Base-by-base conservation (phyloP, 2,329 filamentous ascomycete genomes). In the Cytospora leucostoma region DNA sequence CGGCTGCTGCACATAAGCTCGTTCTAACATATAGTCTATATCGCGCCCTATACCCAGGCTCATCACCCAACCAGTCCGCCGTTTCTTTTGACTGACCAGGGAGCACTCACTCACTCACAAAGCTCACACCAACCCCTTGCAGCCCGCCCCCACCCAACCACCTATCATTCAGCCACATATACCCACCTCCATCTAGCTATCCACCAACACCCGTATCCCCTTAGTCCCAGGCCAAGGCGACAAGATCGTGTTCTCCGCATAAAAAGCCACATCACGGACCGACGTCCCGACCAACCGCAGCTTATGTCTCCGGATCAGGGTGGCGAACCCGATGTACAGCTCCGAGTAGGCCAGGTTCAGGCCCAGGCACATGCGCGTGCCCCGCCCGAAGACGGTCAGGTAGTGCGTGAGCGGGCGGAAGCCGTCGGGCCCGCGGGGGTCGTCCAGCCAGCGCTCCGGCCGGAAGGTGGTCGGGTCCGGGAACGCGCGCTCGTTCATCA, bases 311-410 rank as follows among this genome's bases (percentile, higher is more conserved):
- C 55, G 53, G 21, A 62, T 35, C 13, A 62, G 13, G 17, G 53
- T 62, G 4, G 60, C 60, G n/a, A 62, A 15, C 17, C 33, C 32
- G 5, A 62, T 17, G 6, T 62, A 53, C 7, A 62, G 54, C 53
- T 62, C 60, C 5, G 32, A 27, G 13, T 33, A 53, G 2, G 54
- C 60, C 47, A 58, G 34, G 4, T 38, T 37, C 33, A 56, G 10
- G 4, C 54, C 60, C 8, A 27, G 17, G 13, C 60, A 62, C 17
- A 40, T 17, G 1, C 54, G 17, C 8, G 38, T 32, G 17, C 54
- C 54, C 7, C 60, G 54, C 6, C 53, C 53, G 7, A 57, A 62
- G 1, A 53, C 10, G n/a, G 49, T 38, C 33, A 50, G 27, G 17
- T 62, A 62, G 15, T 35, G 10, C 10, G 40, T 32, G 3, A 62